These are phyloP conservation scores for Aspergillus leporis DNA, from an alignment of 495 filamentous ascomycete species.

Conservation along the genomic window DNA sequence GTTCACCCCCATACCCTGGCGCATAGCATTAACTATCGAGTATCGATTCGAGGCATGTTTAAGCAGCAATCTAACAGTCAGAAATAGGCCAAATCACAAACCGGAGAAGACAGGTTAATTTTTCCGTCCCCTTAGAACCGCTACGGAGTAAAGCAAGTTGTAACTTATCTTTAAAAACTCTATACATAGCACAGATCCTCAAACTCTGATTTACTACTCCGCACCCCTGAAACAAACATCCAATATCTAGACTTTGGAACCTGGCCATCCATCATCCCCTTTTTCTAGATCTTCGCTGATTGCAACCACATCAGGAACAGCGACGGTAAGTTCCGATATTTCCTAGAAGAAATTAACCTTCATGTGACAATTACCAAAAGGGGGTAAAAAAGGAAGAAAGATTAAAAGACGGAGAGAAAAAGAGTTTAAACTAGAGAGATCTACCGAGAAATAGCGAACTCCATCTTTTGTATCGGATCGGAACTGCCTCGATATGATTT, in stretches of 20 bases:
- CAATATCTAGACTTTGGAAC: background rate
- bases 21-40: no score
- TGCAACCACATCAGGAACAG: background rate
- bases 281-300: background rate
- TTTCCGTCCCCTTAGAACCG: background rate
- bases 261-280: background rate
- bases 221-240: background rate
- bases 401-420: background rate
- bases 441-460: slow-evolving; percentile 4
- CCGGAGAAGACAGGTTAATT: background rate
- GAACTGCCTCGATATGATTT: background rate
- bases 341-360: background rate
- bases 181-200: background rate
- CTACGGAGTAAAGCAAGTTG: no score
- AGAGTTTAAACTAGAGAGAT: slow-evolving; percentile 6
- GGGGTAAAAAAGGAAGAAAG: background rate
- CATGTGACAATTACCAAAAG: background rate
- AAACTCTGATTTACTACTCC: background rate
- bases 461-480: background rate
- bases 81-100: background rate
- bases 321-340: slow-evolving; percentile 5
- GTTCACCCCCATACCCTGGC: no score
- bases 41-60: no score
- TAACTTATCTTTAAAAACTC: background rate
- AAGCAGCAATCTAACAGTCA: no score